A percentile compares a stretch with the other conserved stretches of the same genome.
These are phyloP conservation scores for Aspergillus felis DNA, from an alignment of 2,329 filamentous ascomycete genomes.

Conservation along the genomic window DNA sequence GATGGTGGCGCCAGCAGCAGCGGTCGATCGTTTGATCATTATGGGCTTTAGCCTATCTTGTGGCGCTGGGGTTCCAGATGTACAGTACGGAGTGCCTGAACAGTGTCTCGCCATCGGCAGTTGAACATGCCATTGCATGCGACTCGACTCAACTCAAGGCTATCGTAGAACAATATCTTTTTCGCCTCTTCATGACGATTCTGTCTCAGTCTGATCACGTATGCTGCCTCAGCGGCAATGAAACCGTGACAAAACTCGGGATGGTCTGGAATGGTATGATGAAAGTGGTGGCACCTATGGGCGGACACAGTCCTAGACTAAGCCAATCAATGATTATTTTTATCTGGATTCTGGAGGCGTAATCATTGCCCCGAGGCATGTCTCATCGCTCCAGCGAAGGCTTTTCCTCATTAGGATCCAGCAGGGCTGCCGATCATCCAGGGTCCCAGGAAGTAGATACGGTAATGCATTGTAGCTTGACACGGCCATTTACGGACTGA, in stretches of 20 bases:
- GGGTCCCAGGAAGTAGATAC: conserved; percentile 5
- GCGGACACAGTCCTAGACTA: neutral
- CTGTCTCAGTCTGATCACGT: neutral
- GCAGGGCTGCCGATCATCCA: conserved; percentile 19
- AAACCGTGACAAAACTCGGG: neutral
- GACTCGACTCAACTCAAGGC: neutral
- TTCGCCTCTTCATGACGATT: neutral
- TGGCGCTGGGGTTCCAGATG: neutral
- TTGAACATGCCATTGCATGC: neutral
- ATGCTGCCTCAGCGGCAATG: neutral
- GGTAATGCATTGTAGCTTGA: neutral
- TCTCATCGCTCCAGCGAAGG: conserved; percentile 13
- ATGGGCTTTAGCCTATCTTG: conserved; percentile 4
- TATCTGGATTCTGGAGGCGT: conserved; percentile 3
- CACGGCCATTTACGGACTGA: neutral
- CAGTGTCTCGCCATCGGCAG: neutral
- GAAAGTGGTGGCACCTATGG: neutral
- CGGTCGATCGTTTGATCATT: conserved; percentile 9
- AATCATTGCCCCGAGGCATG: conserved; percentile 2
- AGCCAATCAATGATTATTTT: neutral
- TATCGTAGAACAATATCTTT: neutral
- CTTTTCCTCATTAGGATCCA: conserved; percentile 13
- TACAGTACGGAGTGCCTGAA: neutral
- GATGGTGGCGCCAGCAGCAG: conserved; percentile 10
- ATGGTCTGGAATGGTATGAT: neutral